These are phyloP conservation scores for Talaromyces rugulosus DNA, from an alignment of 2,329 filamentous ascomycete species.

Conservation along the genomic window DNA sequence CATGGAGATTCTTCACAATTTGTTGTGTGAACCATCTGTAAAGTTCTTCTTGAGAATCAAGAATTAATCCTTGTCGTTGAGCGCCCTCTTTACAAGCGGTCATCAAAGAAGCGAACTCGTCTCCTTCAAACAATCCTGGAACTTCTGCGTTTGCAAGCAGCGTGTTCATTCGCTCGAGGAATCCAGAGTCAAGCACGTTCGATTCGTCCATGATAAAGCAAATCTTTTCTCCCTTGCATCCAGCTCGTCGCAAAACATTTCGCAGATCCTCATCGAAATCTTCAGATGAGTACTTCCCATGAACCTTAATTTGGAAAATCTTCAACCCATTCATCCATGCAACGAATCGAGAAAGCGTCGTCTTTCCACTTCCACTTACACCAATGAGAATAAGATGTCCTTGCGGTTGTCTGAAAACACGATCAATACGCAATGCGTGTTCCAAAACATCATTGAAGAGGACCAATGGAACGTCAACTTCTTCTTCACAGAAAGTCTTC, in stretches of 20 bases:
- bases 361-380: conserved; percentile 98
- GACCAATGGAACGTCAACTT: conserved; percentile 96
- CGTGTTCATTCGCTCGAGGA: conserved; percentile 99
- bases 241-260: conserved; percentile 86
- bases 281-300: conserved; percentile 95
- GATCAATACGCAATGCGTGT: conserved; percentile 95
- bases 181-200: conserved; percentile 96
- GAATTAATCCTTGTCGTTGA: conserved; percentile 86
- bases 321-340: conserved; percentile 99
- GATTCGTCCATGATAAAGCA: conserved; percentile 99
- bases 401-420: conserved; percentile 96
- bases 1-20: conserved; percentile 97
- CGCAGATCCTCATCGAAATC: conserved; percentile 98
- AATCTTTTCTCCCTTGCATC: conserved; percentile 98
- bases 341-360: conserved; percentile 93
- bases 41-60: conserved; percentile 98
- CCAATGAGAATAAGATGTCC: conserved; percentile 97
- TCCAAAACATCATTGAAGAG: conserved; percentile 99
- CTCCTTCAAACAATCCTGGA: conserved; percentile 96
- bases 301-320: conserved; percentile 99
- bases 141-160: conserved; percentile 98
- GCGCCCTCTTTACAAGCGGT: conserved; percentile 98
- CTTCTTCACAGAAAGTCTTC: conserved; percentile 98
- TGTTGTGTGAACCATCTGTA: conserved; percentile 99
- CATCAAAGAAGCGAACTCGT: conserved; percentile 97